Evolutionary conservation across 768 basidiomycete species (phyloP).

Genomic region (Lactifluus piperatus): DNA sequence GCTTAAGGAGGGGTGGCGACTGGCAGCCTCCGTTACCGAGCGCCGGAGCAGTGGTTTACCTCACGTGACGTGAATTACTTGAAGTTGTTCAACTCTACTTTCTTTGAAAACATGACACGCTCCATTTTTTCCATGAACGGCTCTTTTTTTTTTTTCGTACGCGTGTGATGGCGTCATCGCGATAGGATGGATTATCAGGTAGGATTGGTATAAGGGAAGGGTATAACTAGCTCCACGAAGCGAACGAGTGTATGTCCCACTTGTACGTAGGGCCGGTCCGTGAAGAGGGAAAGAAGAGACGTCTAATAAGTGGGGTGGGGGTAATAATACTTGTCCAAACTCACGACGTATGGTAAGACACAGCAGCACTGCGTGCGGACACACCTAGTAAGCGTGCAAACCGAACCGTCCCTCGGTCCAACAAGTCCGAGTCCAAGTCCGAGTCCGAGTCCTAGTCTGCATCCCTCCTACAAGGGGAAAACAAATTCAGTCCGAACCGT

Average conservation of each 20-base stretch:
- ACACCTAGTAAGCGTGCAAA: background rate
- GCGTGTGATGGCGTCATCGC: background rate
- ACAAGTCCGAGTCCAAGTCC: background rate
- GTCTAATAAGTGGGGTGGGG: conserved; percentile 1
- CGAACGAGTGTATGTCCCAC: background rate
- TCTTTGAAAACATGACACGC: background rate
- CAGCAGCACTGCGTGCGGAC: background rate
- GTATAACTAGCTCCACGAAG: conserved; percentile 6
- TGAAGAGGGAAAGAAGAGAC: background rate
- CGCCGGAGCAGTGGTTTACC: no score
- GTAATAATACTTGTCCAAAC: conserved; percentile 7
- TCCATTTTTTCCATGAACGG: background rate
- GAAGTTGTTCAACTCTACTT: background rate
- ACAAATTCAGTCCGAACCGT: conserved; percentile 27
- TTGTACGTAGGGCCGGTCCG: background rate
- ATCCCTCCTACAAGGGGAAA: background rate
- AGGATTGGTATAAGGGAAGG: conserved; percentile 7
- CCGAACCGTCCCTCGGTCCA: background rate
- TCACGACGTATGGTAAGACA: conserved; percentile 4
- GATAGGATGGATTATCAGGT: background rate
- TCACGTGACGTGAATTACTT: no score
- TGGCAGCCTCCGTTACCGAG: background rate
- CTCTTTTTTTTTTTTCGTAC: background rate
- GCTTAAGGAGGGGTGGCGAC: background rate
- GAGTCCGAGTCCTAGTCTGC: background rate